A percentile compares a stretch with the other conserved stretches of the same genome.
Evolutionary conservation across 345 rosid genomes (phyloP).

Genomic region (Erodium maritimum): DNA sequence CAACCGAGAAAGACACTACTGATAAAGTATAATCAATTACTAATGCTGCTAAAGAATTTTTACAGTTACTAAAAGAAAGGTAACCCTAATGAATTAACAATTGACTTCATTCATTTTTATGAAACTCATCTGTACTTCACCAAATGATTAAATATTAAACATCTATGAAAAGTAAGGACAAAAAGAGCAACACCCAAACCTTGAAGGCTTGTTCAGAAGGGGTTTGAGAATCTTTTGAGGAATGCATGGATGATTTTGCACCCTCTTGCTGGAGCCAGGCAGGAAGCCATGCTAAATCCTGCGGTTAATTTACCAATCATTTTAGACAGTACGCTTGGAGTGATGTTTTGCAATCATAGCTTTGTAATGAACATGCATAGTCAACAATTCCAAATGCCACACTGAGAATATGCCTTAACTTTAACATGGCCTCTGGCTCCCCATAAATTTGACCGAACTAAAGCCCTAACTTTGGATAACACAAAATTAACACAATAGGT

Average conservation of each 20-base stretch:
- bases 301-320: background rate
- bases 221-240: slow-evolving; percentile 4
- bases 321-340: background rate
- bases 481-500: background rate
- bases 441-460: background rate
- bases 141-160: background rate
- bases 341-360: background rate
- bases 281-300: slow-evolving; percentile 43
- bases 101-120: background rate
- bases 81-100: background rate
- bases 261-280: slow-evolving; percentile 31
- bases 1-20: too few relatives aligned
- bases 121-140: background rate
- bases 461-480: background rate
- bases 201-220: slow-evolving; percentile 10
- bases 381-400: background rate
- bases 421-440: background rate
- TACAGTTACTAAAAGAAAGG: background rate
- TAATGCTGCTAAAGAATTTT: background rate
- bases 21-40: background rate
- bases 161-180: background rate
- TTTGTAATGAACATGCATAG: background rate
- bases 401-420: background rate
- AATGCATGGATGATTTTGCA: slow-evolving; percentile 5
- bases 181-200: slow-evolving; percentile 6